Conservation (phyloP, 352 stramenopile species). For the Globisporangium irregulare region DNA sequence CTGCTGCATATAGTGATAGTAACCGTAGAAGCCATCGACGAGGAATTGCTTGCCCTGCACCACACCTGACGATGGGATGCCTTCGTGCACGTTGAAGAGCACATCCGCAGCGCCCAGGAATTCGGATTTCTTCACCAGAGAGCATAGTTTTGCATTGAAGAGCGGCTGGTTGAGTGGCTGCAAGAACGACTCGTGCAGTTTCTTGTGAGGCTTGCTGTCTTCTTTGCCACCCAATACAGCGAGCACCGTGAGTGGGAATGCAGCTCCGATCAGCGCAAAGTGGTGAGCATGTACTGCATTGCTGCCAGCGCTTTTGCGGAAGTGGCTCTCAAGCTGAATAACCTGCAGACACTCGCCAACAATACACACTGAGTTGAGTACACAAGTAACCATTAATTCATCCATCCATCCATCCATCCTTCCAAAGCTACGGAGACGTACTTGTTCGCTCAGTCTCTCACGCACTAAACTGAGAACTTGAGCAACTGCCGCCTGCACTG, state of each 20-base stretch:
- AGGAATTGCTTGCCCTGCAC: slow-evolving; percentile 37
- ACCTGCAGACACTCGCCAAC: slow-evolving; percentile 11
- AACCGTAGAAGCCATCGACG: slow-evolving; percentile 76
- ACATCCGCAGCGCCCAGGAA: slow-evolving; percentile 38
- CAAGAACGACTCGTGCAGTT: slow-evolving; percentile 31
- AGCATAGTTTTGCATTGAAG: slow-evolving; percentile 37
- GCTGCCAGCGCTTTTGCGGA: slow-evolving; percentile 2
- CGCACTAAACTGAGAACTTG: slow-evolving; percentile 16
- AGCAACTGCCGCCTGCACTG: slow-evolving; percentile 18
- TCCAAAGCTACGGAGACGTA: slow-evolving; percentile 3
- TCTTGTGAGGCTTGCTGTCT: slow-evolving; percentile 13
- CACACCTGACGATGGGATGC: slow-evolving; percentile 39
- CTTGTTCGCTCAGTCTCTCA: slow-evolving; percentile 20
- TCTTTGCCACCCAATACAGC: background rate
- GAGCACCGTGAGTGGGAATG: slow-evolving; percentile 39
- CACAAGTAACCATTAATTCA: background rate
- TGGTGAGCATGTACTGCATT: slow-evolving; percentile 31
- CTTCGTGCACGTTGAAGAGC: slow-evolving; percentile 72
- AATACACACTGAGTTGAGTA: slow-evolving; percentile 10
- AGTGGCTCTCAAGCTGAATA: slow-evolving; percentile 17
- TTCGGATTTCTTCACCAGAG: slow-evolving; percentile 33
- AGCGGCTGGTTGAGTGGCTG: slow-evolving; percentile 42
- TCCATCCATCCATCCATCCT: background rate
- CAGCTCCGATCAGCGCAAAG: slow-evolving; percentile 42
- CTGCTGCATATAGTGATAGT: slow-evolving; percentile 88